Base-by-base conservation (phyloP, 2,329 filamentous ascomycete species). In the Fusarium napiforme region DNA sequence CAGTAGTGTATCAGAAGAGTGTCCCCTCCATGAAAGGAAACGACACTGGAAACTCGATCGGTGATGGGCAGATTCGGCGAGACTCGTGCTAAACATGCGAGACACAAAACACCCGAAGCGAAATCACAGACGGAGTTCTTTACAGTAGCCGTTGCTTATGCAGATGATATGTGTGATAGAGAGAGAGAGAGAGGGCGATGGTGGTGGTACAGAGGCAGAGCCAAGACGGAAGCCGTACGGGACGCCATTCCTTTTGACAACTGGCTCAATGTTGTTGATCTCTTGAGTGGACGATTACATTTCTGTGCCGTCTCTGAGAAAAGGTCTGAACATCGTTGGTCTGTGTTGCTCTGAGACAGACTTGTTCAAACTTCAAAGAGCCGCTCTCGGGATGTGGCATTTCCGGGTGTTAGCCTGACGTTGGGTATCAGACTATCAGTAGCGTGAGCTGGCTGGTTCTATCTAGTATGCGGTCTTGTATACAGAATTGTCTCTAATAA, bases 311-410 rank as follows among this genome's bases (percentile, higher is more conserved):
- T 55, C 59, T 60, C 43, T 53, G 26, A 60, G 43, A 64, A 45
- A 50, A 59, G 23, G 45, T 39, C 28, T 43, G 23, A 52, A 32
- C 39, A 55, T 62, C 3, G 68, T 73, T 75, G 68, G 65, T 67
- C 67, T 62, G 64, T 66, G 60, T 75, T 65, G 72, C 75, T 76
- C 76, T 79, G 78, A 80, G 77, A 79, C 78, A 64, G 69, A 66
- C 37, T 76, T 60, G 72, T 53, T 56, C 50, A 64, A 42, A 60
- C 70, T 53, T 56, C 50, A 64, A 42, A 60, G 71, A 70, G 72
- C 66, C 66, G 58, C 74, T 76, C 78, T 77, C 75, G 80, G 80
- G 74, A 79, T 56, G 73, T 70, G 77, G 71, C 78, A 79, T 60
- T 78, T 81, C 80, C 79, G 80, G 72, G 67, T 74, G 60, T 67